These are phyloP conservation scores for Monarda citriodora DNA, from an alignment of 305 asterid species.

Conservation along the genomic window DNA sequence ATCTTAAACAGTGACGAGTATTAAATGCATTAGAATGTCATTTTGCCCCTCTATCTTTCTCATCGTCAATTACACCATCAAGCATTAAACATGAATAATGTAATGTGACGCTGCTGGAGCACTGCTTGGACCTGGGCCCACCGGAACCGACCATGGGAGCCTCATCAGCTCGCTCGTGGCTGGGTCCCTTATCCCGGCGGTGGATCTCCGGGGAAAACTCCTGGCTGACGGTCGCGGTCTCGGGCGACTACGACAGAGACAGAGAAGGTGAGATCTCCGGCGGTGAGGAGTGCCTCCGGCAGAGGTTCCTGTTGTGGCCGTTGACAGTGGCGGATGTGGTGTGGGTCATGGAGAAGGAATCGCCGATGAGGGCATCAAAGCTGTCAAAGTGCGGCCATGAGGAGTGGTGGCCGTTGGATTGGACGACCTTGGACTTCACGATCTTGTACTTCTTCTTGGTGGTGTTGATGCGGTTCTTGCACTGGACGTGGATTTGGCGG, in stretches of 20 bases:
- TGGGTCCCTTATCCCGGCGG: slow-evolving; percentile 24
- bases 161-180: slow-evolving; percentile 19
- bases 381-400: slow-evolving; percentile 78
- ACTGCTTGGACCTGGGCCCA: slow-evolving; percentile 75
- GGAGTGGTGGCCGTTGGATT: slow-evolving; percentile 53
- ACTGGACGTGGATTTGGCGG: slow-evolving; percentile 87
- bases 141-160: slow-evolving; percentile 64
- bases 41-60: no score
- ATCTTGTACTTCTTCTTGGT: slow-evolving; percentile 85
- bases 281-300: slow-evolving; percentile 31
- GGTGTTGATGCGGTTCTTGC: slow-evolving; percentile 96
- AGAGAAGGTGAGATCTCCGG: slow-evolving; percentile 48
- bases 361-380: slow-evolving; percentile 76
- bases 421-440: slow-evolving; percentile 61
- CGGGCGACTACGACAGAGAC: slow-evolving; percentile 18
- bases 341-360: slow-evolving; percentile 30
- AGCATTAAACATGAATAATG: no score
- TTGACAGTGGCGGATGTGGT: slow-evolving; percentile 7
- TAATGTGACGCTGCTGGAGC: slow-evolving; percentile 51
- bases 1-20: no score
- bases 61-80: no score
- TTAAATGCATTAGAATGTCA: no score
- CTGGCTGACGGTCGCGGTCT: slow-evolving; percentile 19
- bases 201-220: slow-evolving; percentile 24
- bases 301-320: slow-evolving; percentile 32